Evolutionary conservation across 2,329 filamentous ascomycete species (phyloP), one percentile per base, ranked within the genome.

Genomic region (Ascosphaera acerosa): DNA sequence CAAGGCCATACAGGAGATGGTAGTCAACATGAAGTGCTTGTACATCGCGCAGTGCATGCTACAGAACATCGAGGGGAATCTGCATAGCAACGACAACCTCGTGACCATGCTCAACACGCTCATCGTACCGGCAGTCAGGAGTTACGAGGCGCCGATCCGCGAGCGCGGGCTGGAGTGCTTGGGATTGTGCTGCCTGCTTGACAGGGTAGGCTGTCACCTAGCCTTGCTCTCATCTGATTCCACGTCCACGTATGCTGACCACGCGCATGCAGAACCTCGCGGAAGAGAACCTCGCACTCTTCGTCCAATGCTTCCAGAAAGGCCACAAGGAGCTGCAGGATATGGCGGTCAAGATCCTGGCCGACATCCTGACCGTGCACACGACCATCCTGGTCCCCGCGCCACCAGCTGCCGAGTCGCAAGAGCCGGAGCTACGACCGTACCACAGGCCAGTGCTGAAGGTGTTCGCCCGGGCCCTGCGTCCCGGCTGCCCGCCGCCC

Each of bases 41-140:
- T 77, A 92, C 47, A 92, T 97, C 41, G 82, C 89, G 16, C 80
- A 92, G 51, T 94, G 81, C 59, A 91, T 94, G 76, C 64, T 97
- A 32, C 72, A 89, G 46, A 91, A 94, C 45, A 78, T 97, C 6
- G 65, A 76, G 32, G 78, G 80, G 36, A 76, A 76, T 44, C 59
- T 94, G 22, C 81, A 92, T 51, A 67, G 82, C 41, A 91, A 91
- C 47, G 71, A 76, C 34, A 75, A 90, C 45, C 57, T 94, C n/a
- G 78, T 90, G 3, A 77, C 77, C n/a, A 92, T 94, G 76, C 62
- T 97, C 31, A 94, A 97, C 58, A 94, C 87, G 40, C 64, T 97
- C 6, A 78, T 97, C 27, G 81, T 97, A 2, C 87, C 87, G 4
- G 87, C 87, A 17, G 84, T 97, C 10, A 72, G 84, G 40, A 87